phyloP scores from a whole-genome alignment of 371 early-diverging fungal species.

The Syncephalastrum sp. region DNA sequence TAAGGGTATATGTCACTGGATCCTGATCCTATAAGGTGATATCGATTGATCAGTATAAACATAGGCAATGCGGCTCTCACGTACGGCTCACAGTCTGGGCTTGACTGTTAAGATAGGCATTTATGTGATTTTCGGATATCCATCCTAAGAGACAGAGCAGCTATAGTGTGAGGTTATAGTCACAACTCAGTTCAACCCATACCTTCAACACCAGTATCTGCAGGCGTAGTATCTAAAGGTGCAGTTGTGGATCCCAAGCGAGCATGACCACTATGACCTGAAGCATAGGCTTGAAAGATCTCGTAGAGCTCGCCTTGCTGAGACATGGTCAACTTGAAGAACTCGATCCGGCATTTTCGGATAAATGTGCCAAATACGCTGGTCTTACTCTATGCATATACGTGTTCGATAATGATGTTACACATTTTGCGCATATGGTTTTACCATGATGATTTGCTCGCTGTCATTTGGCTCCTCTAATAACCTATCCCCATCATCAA shows the following conservation, averaged over 20 bases:
- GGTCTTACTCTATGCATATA: constrained; percentile 16
- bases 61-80: not conserved
- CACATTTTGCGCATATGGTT: too few relatives aligned
- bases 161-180: too few relatives aligned
- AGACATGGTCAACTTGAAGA: constrained; percentile 16
- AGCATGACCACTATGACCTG: not conserved
- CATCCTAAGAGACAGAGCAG: too few relatives aligned
- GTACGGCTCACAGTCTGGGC: too few relatives aligned
- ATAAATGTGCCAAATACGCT: constrained; percentile 43
- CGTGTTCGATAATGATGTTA: too few relatives aligned
- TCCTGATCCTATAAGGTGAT: constrained; percentile 20
- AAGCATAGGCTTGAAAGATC: constrained; percentile 23
- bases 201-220: too few relatives aligned
- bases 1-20: constrained; percentile 24
- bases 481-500: too few relatives aligned
- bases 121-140: too few relatives aligned
- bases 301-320: constrained; percentile 22
- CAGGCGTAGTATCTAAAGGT: not conserved
- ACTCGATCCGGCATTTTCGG: constrained; percentile 36
- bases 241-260: not conserved
- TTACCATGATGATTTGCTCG: too few relatives aligned
- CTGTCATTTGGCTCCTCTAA: too few relatives aligned
- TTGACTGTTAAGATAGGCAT: too few relatives aligned
- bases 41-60: not conserved
- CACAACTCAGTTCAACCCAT: too few relatives aligned